Base-by-base conservation (phyloP, 225 moss, liverwort and hornwort genomes). In the Bryum argenteum region DNA sequence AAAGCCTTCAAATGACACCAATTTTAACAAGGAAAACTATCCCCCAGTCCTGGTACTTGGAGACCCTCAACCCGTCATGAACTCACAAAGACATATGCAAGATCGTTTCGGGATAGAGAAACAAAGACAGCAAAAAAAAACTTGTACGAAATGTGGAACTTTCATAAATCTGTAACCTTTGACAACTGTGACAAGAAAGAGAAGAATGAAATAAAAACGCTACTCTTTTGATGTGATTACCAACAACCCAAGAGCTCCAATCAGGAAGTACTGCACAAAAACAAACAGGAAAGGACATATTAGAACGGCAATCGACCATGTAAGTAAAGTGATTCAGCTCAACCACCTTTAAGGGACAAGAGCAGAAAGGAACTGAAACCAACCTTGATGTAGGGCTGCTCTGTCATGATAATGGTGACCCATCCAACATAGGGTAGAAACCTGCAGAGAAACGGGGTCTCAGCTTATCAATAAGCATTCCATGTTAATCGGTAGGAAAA, bases 341-440 rank as follows among this genome's bases (percentile, higher is more conserved):
- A 20, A 63, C 33, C 50, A 56, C 55, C 61, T 38, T 70, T 50
- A 50, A 23, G 17, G 22, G 43, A 11, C 1, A 62, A 42, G 38
- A 55, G 61, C 44, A 58, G 60, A 63, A 64, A 65, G 44, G 8
- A 79, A 63, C 58, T 52, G 20, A 75, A 44, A 65, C 70, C 20
- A 70, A 93, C 93, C 89, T 98, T 94, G 82, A 98, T 94, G 77
- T 89, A 90, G 65, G 98, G 98, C 77, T 91, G 86, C 82, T 98
- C 98, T 54, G 98, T 98, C 98, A 98, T 94, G 55, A 98, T 79
- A 61, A 98, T 98, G 41, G 98, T 94, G 38, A 98, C 94, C 98
- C 98, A 98, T 23, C 98, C 98, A 70, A 98, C 93, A 58, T 98
- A 98, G 43, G 98, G 98, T 39, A 98, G 82, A 82, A 94, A 98